Evolutionary conservation across 306 rosid genomes (phyloP), one percentile per base, ranked within the genome.

Genomic region (Astragalus membranaceus): DNA sequence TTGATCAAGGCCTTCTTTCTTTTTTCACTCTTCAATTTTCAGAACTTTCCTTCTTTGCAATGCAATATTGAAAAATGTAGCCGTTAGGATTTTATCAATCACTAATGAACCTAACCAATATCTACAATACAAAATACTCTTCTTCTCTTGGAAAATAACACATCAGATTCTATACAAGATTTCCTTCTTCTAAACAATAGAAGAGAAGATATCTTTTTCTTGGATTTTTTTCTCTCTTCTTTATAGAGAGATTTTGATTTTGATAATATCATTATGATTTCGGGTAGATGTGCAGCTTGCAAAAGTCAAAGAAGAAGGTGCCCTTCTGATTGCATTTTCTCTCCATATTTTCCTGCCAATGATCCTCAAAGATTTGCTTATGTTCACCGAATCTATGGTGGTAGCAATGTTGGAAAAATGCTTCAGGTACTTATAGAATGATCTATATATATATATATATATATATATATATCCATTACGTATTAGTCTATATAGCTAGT

Each of bases 371-470:
- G 84, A 85, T 90, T 90, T 80, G 73, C 88, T 16, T 66, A 9
- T 51, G 96, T 90, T 77, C 96, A 94, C 39, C 76, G 65, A 82
- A 87, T 90, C 36, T 88, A 82, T 73, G 97, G 97, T 76, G 86
- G 89, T 37, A 82, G 82, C 77, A 88, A 89, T 62, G 91, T 90
- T n/a, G 88, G 82, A 35, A 88, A 81, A 73, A 80, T 88, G 83
- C 97, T 94, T 49, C 82, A 81, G 90, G 97, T 94, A 74, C 69
- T 30, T 58, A 50, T 55, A 53, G 8, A 2, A 6, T 37, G 6
- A 37, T 6, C n/a, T 57, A 17, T 13, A 35, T 35, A 37, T 3
- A 11, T 62, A 67, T 10, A 30, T 47, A 37, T 3, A 26, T 57
- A 36, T 61, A 17, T 20, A 7, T 41, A 5, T 15, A 8, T 5